A percentile compares a stretch with the other conserved stretches of the same genome.
Conservation (phyloP, 1,139 yeast genomes). For the Pneumocystis oryctolagi region DNA sequence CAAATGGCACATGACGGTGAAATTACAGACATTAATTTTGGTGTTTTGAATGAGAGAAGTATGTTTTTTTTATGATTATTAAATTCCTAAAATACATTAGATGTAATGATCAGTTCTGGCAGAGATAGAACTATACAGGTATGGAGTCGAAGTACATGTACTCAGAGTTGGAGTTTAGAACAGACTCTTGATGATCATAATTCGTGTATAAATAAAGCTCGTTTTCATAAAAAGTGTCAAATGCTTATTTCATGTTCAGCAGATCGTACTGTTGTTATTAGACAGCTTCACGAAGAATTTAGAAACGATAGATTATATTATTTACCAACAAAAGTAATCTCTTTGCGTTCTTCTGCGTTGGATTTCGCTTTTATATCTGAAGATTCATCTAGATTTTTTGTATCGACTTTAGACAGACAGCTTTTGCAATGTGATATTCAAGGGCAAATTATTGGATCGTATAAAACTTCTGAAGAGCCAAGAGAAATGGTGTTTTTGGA, state of each 20-base stretch:
- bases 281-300: neutral
- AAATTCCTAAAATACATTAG: neutral
- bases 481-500: neutral
- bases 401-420: slow-evolving; percentile 13
- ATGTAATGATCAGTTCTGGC: neutral
- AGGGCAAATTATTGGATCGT: neutral
- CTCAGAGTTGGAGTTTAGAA: neutral
- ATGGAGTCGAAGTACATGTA: neutral
- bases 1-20: slow-evolving; percentile 1
- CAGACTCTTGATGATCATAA: neutral
- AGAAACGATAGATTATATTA: neutral
- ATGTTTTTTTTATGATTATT: neutral
- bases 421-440: slow-evolving; percentile 15
- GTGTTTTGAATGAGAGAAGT: neutral
- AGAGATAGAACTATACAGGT: neutral
- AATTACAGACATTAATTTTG: neutral
- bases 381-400: neutral
- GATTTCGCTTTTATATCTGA: neutral
- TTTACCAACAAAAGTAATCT: neutral
- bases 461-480: neutral
- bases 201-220: neutral
- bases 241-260: neutral
- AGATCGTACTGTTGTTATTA: neutral
- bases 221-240: neutral
- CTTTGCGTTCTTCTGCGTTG: neutral